Conservation (phyloP, 345 rosid genomes). For the Brassica nigra region DNA sequence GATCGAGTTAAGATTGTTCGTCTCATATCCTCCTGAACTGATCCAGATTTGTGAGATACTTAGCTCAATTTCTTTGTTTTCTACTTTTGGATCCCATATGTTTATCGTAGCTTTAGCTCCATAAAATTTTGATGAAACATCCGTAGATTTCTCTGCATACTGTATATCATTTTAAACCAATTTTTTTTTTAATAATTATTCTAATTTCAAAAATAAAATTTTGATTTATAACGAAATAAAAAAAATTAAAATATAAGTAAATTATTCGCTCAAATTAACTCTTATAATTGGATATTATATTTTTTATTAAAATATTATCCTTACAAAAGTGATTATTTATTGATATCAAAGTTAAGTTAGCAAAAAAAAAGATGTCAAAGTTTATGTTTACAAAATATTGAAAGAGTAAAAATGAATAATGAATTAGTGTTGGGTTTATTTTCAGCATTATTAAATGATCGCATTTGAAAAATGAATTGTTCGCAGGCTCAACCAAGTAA, state of each 20-base stretch:
- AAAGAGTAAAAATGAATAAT: neutral
- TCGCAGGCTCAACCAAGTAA: neutral
- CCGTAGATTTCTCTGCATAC: neutral
- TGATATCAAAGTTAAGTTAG: too few relatives aligned
- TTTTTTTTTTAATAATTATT: neutral
- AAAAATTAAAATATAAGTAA: neutral
- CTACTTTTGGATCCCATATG: neutral
- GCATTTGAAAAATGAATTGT: neutral
- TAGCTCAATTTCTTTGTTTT: neutral
- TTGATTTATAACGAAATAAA: too few relatives aligned
- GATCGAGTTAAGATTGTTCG: neutral
- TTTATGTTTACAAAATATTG: neutral
- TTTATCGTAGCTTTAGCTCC: neutral
- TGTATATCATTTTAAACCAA: neutral
- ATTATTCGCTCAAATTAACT: neutral
- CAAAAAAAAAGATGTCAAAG: neutral
- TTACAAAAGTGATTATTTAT: neutral
- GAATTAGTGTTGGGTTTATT: neutral
- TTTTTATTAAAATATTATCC: too few relatives aligned
- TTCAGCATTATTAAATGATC: neutral
- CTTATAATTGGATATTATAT: neutral
- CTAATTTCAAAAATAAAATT: neutral
- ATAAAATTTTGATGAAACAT: neutral
- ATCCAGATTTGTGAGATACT: neutral
- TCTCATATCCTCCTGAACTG: neutral